These are phyloP conservation scores for Gossypium lobatum DNA, from an alignment of 441 rosid species.

Conservation along the genomic window DNA sequence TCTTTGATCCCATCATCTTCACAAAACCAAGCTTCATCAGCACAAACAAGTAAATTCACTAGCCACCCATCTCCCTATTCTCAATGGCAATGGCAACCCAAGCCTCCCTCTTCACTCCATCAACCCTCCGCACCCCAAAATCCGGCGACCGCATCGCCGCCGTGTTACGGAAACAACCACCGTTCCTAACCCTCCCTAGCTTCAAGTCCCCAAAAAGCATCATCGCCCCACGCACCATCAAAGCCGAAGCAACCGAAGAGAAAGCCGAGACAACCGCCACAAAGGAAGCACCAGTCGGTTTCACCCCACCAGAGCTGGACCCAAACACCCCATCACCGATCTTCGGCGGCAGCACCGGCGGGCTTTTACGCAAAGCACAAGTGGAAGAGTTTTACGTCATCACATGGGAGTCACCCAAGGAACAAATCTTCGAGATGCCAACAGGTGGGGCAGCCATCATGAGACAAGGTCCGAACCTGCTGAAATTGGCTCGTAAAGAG, in stretches of 20 bases:
- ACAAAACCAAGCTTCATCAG: constrained; percentile 4
- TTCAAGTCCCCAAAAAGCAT: constrained; percentile 27
- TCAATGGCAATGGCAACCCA: constrained; percentile 33
- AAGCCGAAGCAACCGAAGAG: constrained; percentile 28
- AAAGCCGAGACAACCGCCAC: constrained; percentile 10
- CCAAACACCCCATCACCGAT: constrained; percentile 78
- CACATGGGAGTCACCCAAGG: constrained; percentile 75
- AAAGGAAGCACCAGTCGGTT: constrained; percentile 58
- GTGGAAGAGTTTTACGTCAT: constrained; percentile 81
- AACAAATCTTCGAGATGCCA: constrained; percentile 77
- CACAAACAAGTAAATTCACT: not conserved
- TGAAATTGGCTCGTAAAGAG: constrained; percentile 80
- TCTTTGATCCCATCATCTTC: constrained; percentile 19
- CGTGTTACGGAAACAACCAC: constrained; percentile 19
- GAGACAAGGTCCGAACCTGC: constrained; percentile 70
- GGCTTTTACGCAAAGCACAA: constrained; percentile 59
- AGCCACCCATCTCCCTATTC: not conserved
- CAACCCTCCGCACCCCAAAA: constrained; percentile 26
- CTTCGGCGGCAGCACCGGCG: constrained; percentile 80
- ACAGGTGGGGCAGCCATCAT: constrained; percentile 71
- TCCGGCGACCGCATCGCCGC: not conserved
- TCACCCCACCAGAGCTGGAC: constrained; percentile 71
- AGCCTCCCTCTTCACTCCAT: constrained; percentile 33
- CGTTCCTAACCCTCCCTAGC: constrained; percentile 23
- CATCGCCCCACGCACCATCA: constrained; percentile 22